Base-by-base conservation (phyloP, 345 rosid genomes). In the Corchorus olitorius region DNA sequence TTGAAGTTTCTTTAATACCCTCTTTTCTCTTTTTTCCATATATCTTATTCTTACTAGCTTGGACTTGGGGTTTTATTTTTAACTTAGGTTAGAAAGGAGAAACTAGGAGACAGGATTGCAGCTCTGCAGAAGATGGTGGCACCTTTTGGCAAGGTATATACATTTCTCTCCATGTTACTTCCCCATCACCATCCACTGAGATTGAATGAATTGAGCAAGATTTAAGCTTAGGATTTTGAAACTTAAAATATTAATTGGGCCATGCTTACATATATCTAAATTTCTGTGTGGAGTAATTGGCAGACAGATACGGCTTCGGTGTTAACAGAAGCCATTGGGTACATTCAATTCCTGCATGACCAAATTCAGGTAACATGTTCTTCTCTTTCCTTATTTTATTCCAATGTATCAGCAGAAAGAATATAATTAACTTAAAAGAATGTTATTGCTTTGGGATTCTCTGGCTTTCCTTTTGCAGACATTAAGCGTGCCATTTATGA, bases 271-370 rank as follows among this genome's bases (percentile, higher is more conserved):
- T 75, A 65, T 75, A 65, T 53, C 37, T 64, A 39, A 33, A 33
- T 65, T 64, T 64, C n/a, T 54, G 8, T 52, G 16, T 75, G 53
- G 77, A 41, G 6, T 22, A 37, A 50, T 69, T 80, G 78, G 70
- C 92, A 91, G 94, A 86, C 90, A 76, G 93, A 91, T 81, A 87
- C 93, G 20, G 94, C 91, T 61, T 81, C 92, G 71, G 94, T 91
- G 70, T 72, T 91, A 81, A 86, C 88, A 73, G 91, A 91, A 75
- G 89, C 92, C 50, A 84, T 87, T 74, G 90, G 91, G 43, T 88
- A 88, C 76, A 88, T 89, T 41, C 84, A 88, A 55, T 89, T 88
- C 86, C 87, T 91, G 60, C 97, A 87, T 69, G 85, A 89, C 83
- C 97, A 87, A 85, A 77, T 86, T 67, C 81, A 91, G 96, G 91